These are phyloP conservation scores for Corylus avellana DNA, from an alignment of 306 rosid genomes.

Conservation along the genomic window DNA sequence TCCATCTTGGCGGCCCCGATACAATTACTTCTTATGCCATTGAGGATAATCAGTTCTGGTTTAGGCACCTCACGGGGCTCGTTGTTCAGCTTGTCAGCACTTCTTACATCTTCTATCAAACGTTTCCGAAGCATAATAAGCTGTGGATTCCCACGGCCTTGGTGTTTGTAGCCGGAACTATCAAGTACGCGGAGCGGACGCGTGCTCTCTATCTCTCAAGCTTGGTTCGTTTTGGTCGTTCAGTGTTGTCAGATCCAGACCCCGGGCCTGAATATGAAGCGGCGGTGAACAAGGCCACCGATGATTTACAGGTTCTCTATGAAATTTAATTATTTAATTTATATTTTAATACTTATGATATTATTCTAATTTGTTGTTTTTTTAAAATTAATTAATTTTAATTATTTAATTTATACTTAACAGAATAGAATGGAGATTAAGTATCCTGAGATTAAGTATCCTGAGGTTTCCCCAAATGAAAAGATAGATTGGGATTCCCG, in stretches of 20 bases:
- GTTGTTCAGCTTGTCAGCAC: constrained; percentile 21
- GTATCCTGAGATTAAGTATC: no score
- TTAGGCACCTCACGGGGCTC: constrained; percentile 27
- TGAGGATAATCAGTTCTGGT: constrained; percentile 40
- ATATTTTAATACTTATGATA: no score
- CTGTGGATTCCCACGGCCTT: constrained; percentile 9
- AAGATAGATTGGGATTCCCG: no score
- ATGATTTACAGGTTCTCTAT: no score
- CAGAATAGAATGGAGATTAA: no score
- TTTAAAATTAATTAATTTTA: no score
- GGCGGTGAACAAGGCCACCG: background rate
- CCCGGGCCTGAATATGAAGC: constrained; percentile 37
- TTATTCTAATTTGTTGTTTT: no score
- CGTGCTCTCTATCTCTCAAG: constrained; percentile 32
- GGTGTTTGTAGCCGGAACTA: constrained; percentile 24
- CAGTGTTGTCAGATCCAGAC: constrained; percentile 16
- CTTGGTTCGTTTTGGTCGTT: constrained; percentile 26
- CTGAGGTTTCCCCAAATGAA: no score
- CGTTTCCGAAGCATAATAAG: constrained; percentile 7
- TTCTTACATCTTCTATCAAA: constrained; percentile 8
- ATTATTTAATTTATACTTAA: no score
- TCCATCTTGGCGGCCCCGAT: constrained; percentile 44
- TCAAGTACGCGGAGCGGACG: constrained; percentile 36
- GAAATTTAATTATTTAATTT: no score
- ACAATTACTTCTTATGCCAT: constrained; percentile 39